These are phyloP conservation scores for Groenewaldozyma sp. DNA, from an alignment of 1,139 yeast genomes.

Conservation along the genomic window DNA sequence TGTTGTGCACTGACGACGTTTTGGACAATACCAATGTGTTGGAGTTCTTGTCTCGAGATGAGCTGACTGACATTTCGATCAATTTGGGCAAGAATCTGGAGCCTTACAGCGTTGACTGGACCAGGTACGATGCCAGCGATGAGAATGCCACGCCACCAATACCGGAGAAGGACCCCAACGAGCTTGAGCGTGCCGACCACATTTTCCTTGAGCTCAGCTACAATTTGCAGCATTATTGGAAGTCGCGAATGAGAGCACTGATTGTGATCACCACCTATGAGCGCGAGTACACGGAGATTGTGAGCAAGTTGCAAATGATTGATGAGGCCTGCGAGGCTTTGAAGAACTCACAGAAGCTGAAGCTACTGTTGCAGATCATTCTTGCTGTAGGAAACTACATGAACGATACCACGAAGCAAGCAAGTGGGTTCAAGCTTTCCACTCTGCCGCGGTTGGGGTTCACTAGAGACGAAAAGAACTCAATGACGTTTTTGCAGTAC, in stretches of 20 bases:
- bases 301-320: slow-evolving; percentile 50
- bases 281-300: slow-evolving; percentile 63
- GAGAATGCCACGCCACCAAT: slow-evolving; percentile 14
- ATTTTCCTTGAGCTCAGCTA: slow-evolving; percentile 69
- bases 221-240: slow-evolving; percentile 79
- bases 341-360: slow-evolving; percentile 54
- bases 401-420: slow-evolving; percentile 78
- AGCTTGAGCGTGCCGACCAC: slow-evolving; percentile 72
- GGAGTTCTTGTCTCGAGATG: slow-evolving; percentile 73
- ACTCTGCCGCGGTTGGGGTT: slow-evolving; percentile 76
- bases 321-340: slow-evolving; percentile 61
- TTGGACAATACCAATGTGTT: slow-evolving; percentile 59
- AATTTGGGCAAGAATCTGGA: slow-evolving; percentile 54
- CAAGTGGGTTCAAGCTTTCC: slow-evolving; percentile 73
- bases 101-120: slow-evolving; percentile 59
- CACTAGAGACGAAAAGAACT: slow-evolving; percentile 74
- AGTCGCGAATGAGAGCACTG: slow-evolving; percentile 71
- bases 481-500: slow-evolving; percentile 76
- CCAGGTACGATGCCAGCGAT: slow-evolving; percentile 21
- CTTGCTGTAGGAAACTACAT: slow-evolving; percentile 85
- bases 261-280: slow-evolving; percentile 58
- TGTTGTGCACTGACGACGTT: slow-evolving; percentile 65
- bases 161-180: slow-evolving; percentile 52
- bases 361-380: slow-evolving; percentile 62
- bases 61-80: slow-evolving; percentile 61